Evolutionary conservation across 108 stramenopile genomes (phyloP).

Genomic region (Cyclotella choctawhatcheeana): DNA sequence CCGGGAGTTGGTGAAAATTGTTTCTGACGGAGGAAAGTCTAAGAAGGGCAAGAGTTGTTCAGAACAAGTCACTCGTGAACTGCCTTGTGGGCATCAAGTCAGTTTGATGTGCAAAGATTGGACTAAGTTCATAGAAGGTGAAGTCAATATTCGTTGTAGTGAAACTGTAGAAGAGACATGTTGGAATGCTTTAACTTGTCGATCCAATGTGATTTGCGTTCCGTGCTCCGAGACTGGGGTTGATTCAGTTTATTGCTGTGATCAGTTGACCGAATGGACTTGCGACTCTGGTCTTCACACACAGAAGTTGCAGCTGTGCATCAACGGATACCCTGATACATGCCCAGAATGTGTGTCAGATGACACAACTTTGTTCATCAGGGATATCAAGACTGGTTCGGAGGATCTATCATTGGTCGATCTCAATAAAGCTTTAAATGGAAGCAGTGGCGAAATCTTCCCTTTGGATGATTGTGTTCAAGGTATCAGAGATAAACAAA

Average conservation of each 20-base stretch:
- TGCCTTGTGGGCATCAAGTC: constrained; percentile 25
- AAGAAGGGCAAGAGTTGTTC: constrained; percentile 25
- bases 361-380: constrained; percentile 3
- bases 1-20: constrained; percentile 10
- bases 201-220: constrained; percentile 4
- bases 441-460: background rate
- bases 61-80: constrained; percentile 17
- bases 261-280: constrained; percentile 2
- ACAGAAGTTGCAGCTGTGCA: constrained; percentile 11
- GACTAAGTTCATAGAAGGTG: constrained; percentile 14
- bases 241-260: constrained; percentile 10
- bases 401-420: background rate
- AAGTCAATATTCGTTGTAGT: background rate
- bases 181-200: constrained; percentile 21
- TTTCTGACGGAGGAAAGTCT: constrained; percentile 22
- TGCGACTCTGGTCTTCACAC: constrained; percentile 14
- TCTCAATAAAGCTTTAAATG: background rate
- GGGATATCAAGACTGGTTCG: background rate
- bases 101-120: constrained; percentile 18
- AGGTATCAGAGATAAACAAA: background rate
- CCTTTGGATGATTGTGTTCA: constrained; percentile 17
- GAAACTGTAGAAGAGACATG: constrained; percentile 1
- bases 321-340: constrained; percentile 5
- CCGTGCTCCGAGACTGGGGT: constrained; percentile 15
- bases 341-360: constrained; percentile 26